Evolutionary conservation across 1,284 basidiomycete species (phyloP).

Genomic region (Abortiporus biennis): DNA sequence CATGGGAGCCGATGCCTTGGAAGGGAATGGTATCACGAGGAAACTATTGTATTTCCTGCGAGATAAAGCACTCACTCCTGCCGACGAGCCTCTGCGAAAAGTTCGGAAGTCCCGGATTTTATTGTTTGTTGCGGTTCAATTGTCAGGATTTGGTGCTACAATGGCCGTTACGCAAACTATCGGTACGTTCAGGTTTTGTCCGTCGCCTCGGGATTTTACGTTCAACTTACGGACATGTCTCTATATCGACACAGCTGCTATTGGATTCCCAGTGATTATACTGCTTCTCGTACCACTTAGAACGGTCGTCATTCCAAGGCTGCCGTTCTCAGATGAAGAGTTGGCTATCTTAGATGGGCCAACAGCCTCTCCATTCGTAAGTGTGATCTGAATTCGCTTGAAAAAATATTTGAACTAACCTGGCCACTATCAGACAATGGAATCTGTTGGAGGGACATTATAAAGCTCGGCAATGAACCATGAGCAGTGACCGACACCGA

Average conservation of each 20-base stretch:
- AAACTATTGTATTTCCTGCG: constrained; percentile 81
- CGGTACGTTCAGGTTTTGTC: no score
- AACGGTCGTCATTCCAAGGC: constrained; percentile 63
- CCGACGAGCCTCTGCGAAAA: constrained; percentile 63
- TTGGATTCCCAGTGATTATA: constrained; percentile 91
- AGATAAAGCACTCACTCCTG: constrained; percentile 61
- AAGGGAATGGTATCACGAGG: constrained; percentile 78
- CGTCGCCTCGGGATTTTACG: no score
- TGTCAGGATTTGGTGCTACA: constrained; percentile 84
- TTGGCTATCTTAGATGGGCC: constrained; percentile 84
- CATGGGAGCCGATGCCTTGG: constrained; percentile 84
- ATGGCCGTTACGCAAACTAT: constrained; percentile 93
- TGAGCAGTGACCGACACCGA: no score
- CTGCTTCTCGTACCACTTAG: constrained; percentile 84
- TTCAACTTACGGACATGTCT: background rate
- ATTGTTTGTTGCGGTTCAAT: constrained; percentile 78
- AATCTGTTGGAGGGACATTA: constrained; percentile 35
- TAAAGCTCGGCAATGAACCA: constrained; percentile 3
- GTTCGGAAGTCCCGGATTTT: constrained; percentile 75
- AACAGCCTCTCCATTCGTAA: constrained; percentile 77
- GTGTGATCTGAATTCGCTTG: constrained; percentile 26
- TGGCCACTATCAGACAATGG: constrained; percentile 32
- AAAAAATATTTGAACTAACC: background rate
- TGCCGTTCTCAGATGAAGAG: constrained; percentile 80
- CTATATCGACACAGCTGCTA: constrained; percentile 52